phyloP scores from a whole-genome alignment of 1,284 basidiomycete genomes.

The Marasmius fiardii region DNA sequence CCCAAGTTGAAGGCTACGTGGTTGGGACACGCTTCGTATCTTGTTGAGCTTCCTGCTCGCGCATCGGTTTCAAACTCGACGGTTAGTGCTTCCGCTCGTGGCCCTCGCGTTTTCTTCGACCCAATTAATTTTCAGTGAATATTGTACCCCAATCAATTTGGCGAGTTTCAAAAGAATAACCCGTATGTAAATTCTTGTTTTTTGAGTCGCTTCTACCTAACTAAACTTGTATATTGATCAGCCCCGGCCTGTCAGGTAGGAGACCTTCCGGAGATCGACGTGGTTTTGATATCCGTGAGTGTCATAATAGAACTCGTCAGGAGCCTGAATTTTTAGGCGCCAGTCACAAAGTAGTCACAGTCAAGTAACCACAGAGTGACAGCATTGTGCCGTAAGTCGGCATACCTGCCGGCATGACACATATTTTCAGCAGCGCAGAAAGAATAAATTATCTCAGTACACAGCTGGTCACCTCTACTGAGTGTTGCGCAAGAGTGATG shows the following conservation, averaged over 20 bases:
- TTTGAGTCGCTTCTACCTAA: not conserved
- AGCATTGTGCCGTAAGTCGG: no score
- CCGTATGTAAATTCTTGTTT: not conserved
- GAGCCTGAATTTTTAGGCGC: no score
- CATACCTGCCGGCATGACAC: no score
- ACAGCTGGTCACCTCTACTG: no score
- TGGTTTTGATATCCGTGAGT: constrained; percentile 42
- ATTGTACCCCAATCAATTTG: constrained; percentile 6
- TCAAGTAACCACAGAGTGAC: no score
- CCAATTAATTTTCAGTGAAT: constrained; percentile 8
- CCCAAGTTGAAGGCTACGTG: constrained; percentile 3
- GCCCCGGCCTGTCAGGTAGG: constrained; percentile 41
- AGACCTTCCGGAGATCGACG: constrained; percentile 49
- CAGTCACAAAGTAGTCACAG: no score
- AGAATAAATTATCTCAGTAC: no score
- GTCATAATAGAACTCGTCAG: no score
- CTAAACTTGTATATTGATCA: constrained; percentile 15
- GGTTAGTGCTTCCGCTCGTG: not conserved
- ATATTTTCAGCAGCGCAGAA: no score
- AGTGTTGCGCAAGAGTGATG: no score
- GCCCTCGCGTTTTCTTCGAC: constrained; percentile 8
- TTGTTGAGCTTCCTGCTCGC: constrained; percentile 3
- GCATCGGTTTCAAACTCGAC: not conserved
- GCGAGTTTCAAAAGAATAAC: constrained; percentile 4
- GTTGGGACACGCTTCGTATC: constrained; percentile 4